Evolutionary conservation across 345 rosid species (phyloP).

Genomic region (Rhodamnia argentea): DNA sequence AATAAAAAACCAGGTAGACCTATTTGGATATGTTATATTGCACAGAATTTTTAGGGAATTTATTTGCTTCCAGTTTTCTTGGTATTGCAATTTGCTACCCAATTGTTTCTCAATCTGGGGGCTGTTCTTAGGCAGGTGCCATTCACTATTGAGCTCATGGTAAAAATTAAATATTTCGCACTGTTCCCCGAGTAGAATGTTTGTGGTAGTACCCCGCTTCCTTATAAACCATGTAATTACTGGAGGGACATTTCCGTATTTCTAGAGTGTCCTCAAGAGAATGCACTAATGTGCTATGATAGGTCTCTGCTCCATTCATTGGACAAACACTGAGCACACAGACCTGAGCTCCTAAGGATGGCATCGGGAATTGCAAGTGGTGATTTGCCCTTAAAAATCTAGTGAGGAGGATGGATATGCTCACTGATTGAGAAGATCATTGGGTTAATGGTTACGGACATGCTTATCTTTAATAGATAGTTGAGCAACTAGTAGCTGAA

Average conservation of each 20-base stretch:
- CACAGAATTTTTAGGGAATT: background rate
- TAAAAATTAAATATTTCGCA: background rate
- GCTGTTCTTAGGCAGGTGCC: background rate
- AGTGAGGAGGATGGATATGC: background rate
- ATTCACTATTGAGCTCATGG: background rate
- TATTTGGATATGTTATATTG: background rate
- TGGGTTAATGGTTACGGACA: background rate
- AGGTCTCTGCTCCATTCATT: background rate
- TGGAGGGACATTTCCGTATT: background rate
- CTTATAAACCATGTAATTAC: background rate
- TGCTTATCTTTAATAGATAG: background rate
- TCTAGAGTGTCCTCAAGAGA: background rate
- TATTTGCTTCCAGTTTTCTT: background rate
- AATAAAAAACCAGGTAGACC: constrained; percentile 42
- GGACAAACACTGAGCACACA: background rate
- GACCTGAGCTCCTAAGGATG: background rate
- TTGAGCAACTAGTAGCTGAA: background rate
- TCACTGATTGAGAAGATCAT: background rate
- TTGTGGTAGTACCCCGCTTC: background rate
- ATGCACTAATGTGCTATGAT: background rate
- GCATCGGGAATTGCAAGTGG: background rate
- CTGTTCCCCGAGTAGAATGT: background rate
- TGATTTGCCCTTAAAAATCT: background rate
- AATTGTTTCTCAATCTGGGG: background rate
- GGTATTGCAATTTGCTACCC: background rate